Base-by-base conservation (phyloP, 1,284 basidiomycete species). In the Fomitiporia mediterranea region DNA sequence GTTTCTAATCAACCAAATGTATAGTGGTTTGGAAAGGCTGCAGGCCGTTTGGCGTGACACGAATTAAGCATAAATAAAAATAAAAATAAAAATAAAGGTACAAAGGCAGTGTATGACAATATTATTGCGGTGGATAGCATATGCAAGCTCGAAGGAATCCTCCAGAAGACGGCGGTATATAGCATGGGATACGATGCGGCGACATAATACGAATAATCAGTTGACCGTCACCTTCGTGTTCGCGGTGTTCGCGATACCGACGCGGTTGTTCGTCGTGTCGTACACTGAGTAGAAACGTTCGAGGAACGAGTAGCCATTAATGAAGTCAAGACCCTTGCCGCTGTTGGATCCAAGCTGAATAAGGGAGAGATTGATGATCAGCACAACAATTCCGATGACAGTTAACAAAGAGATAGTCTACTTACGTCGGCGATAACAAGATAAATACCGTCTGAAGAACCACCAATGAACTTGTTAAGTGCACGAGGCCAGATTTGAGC, bases 261-360 rank as follows among this genome's bases (percentile, higher is more conserved):
- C 66, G 27, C 65, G 72, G 6, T 58, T 44, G 68, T 81, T 80
- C 44, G 74, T 69, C 28, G 80, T 81, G 64, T 88, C 86, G 63
- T 70, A 85, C 28, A 84, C 81, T 19, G 76, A 76, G 69, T 86
- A 86, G 77, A 81, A 86, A 19, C 84, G 79, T 67, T 57, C 28
- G 21, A 40, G 51, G 32, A 52, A 57, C 15, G 27, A 11, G 28
- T 50, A 46, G 15, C 30, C 51, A 21, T 50, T 35, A 49, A 74
- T 72, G 60, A 74, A 73, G 61, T 76, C 74, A 19, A 78, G 67
- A 9, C 75, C 75, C 9, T 59, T 7, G 27, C 47, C 50, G 25
- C 23, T 21, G 17, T 38, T 23, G 25, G 35, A 49, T 15, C 58
- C 58, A 49, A 60, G 48, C 58, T 57, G 25, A 21, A 17, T 5